Conservation (phyloP, 208 protist genomes). For the Zelonia costaricensis region DNA sequence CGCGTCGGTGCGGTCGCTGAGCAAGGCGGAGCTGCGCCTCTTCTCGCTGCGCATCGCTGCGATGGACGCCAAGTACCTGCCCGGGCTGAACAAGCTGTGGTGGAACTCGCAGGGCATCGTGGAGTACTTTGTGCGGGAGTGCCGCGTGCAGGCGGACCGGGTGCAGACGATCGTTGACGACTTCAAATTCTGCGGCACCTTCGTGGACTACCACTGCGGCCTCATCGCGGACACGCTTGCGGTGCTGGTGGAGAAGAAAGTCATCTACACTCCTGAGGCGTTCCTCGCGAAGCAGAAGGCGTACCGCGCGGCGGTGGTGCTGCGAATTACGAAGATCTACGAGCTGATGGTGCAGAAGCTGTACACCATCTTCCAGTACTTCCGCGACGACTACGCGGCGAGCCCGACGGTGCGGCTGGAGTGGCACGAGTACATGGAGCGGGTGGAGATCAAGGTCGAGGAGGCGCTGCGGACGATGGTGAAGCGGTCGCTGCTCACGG, state of each 20-base stretch:
- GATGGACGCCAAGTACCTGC: constrained; percentile 92
- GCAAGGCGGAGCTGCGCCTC: constrained; percentile 90
- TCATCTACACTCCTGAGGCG: constrained; percentile 86
- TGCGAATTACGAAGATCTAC: constrained; percentile 84
- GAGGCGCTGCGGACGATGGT: constrained; percentile 95
- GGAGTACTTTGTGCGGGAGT: constrained; percentile 96
- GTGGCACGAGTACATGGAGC: constrained; percentile 93
- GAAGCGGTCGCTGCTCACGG: constrained; percentile 91
- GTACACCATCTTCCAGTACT: constrained; percentile 85
- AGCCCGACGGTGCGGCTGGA: constrained; percentile 81
- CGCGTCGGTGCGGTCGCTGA: constrained; percentile 89
- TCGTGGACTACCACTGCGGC: constrained; percentile 90
- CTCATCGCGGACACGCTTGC: constrained; percentile 93
- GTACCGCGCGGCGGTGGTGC: constrained; percentile 75
- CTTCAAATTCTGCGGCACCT: constrained; percentile 92
- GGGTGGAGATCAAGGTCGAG: constrained; percentile 94
- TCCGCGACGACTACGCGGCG: constrained; percentile 89
- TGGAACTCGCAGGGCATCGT: constrained; percentile 95
- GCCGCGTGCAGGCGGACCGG: constrained; percentile 80
- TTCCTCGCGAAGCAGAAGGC: constrained; percentile 89
- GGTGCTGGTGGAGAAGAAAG: constrained; percentile 95
- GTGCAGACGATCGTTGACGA: constrained; percentile 92
- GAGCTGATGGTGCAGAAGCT: constrained; percentile 84
- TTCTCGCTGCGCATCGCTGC: constrained; percentile 93
- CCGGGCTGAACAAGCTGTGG: constrained; percentile 93